Percentiles rank a stretch among this genome's conserved stretches.
These are phyloP conservation scores for Botrytis medusae DNA, from an alignment of 2,329 filamentous ascomycete genomes.

Conservation along the genomic window DNA sequence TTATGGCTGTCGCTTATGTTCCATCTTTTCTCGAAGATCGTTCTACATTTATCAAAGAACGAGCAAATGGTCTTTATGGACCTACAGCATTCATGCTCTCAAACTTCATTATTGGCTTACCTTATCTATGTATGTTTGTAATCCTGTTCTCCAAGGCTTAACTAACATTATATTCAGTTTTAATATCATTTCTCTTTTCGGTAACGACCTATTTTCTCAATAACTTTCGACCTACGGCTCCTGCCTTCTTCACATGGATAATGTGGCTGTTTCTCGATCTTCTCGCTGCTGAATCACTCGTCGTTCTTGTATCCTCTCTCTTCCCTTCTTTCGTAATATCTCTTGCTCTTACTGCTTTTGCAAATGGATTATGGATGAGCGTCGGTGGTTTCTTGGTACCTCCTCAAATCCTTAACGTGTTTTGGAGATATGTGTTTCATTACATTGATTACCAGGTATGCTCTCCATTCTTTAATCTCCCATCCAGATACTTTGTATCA, in stretches of 20 bases:
- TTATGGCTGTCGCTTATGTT: conserved; percentile 83
- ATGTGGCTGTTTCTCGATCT: conserved; percentile 86
- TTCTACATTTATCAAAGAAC: conserved; percentile 71
- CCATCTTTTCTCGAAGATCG: conserved; percentile 81
- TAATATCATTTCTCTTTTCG: conserved; percentile 75
- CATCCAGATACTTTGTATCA: not conserved
- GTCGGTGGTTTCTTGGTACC: conserved; percentile 81
- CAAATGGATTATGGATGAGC: conserved; percentile 88
- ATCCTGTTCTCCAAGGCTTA: not conserved
- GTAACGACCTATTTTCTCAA: conserved; percentile 76
- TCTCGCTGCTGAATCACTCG: conserved; percentile 76
- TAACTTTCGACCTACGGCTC: conserved; percentile 66
- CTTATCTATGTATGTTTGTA: conserved; percentile 62
- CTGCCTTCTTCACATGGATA: conserved; percentile 73
- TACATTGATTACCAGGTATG: conserved; percentile 78
- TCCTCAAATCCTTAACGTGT: conserved; percentile 70
- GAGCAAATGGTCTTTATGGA: conserved; percentile 78
- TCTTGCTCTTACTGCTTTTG: conserved; percentile 77
- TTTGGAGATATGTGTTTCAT: conserved; percentile 85
- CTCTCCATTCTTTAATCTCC: not conserved
- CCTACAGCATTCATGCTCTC: conserved; percentile 70
- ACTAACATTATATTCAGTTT: conserved; percentile 45
- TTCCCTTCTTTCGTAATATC: conserved; percentile 79
- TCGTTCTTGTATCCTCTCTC: conserved; percentile 71
- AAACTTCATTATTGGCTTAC: conserved; percentile 80